Evolutionary conservation across 2,329 filamentous ascomycete genomes (phyloP).

Genomic region (Fonsecaea nubica): DNA sequence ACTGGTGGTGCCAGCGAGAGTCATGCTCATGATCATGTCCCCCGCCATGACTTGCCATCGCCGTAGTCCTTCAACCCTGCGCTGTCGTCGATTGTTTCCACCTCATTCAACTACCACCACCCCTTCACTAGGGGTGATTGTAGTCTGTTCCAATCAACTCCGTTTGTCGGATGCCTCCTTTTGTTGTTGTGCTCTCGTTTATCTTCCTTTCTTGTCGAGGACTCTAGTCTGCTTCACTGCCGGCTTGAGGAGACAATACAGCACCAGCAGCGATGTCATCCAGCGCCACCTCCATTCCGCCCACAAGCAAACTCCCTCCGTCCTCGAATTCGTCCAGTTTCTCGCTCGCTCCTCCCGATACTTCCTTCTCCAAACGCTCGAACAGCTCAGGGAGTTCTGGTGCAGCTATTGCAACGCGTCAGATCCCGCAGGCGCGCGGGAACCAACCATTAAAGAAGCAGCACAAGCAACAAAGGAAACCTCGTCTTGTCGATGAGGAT

Average conservation of each 20-base stretch:
- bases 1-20: not conserved
- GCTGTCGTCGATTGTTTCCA: conserved; percentile 8
- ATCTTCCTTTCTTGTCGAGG: conserved; percentile 29
- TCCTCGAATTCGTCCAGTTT: conserved; percentile 32
- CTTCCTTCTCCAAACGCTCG: conserved; percentile 45
- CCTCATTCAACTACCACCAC: conserved; percentile 21
- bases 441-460: conserved; percentile 78
- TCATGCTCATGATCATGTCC: conserved; percentile 10
- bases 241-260: conserved; percentile 34
- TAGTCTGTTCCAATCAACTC: conserved; percentile 14
- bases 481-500: conserved; percentile 80
- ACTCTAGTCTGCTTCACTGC: conserved; percentile 35
- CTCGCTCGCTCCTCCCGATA: conserved; percentile 30
- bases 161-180: not conserved
- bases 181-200: not conserved
- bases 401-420: conserved; percentile 48
- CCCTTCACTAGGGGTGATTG: conserved; percentile 36
- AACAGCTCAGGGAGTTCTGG: conserved; percentile 51
- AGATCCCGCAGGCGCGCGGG: conserved; percentile 63
- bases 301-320: conserved; percentile 34
- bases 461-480: conserved; percentile 80
- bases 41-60: conserved; percentile 17
- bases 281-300: conserved; percentile 34
- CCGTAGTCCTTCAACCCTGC: conserved; percentile 1
- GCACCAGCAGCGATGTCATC: conserved; percentile 37